Evolutionary conservation across 1,284 basidiomycete species (phyloP).

Genomic region (Xerocomus nothofagi): DNA sequence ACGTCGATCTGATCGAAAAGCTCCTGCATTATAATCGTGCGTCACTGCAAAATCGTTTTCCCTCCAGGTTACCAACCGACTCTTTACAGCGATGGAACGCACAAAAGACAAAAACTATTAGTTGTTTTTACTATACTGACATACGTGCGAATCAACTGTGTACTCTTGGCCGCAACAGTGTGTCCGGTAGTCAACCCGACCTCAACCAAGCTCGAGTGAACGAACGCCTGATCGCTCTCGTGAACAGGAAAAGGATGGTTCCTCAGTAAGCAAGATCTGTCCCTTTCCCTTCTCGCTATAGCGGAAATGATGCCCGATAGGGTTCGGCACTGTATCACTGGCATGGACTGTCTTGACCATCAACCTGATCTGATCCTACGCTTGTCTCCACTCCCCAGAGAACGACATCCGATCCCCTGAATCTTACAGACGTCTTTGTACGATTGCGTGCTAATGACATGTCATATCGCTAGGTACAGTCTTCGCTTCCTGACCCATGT

Average conservation of each 20-base stretch:
- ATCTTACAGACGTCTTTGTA: not conserved
- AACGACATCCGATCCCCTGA: not conserved
- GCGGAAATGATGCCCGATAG: constrained; percentile 7
- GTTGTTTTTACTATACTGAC: constrained; percentile 2
- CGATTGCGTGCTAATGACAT: not conserved
- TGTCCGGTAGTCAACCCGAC: constrained; percentile 69
- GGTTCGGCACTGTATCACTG: constrained; percentile 34
- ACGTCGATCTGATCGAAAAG: constrained; percentile 97
- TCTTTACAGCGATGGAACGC: constrained; percentile 34
- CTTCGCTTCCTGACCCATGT: not conserved
- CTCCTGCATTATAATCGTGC: constrained; percentile 93
- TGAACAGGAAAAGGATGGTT: constrained; percentile 81
- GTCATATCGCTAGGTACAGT: not conserved
- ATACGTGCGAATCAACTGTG: not conserved
- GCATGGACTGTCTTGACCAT: constrained; percentile 30
- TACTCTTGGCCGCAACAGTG: not conserved
- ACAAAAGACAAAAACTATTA: constrained; percentile 30
- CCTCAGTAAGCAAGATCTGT: constrained; percentile 46
- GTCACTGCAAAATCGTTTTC: constrained; percentile 36
- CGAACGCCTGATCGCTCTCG: constrained; percentile 89
- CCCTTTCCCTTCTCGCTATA: not conserved
- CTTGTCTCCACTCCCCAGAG: not conserved
- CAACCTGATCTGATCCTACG: not conserved
- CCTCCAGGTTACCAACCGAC: not conserved
- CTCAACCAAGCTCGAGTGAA: constrained; percentile 88